phyloP scores from a whole-genome alignment of 2,329 filamentous ascomycete genomes.

The Westerdykella sp. region DNA sequence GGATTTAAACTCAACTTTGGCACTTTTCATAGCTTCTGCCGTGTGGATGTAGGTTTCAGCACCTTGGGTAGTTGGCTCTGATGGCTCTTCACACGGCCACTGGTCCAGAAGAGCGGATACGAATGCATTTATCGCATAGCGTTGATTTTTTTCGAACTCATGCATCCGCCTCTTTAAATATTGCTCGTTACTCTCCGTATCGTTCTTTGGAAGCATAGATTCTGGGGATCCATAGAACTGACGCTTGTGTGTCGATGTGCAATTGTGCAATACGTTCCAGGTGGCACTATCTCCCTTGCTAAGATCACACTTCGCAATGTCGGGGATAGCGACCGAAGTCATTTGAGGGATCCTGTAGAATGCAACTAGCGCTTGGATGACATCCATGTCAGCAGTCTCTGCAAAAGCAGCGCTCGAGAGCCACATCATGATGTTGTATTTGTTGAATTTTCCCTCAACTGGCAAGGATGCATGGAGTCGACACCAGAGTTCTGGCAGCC shows the following conservation, averaged over 20 bases:
- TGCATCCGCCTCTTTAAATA: too few relatives aligned
- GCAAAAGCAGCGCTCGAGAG: constrained; percentile 22
- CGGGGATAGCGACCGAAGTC: too few relatives aligned
- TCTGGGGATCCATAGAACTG: too few relatives aligned
- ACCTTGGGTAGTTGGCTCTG: constrained; percentile 1
- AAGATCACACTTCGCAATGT: too few relatives aligned
- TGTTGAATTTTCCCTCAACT: constrained; percentile 1
- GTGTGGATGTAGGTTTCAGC: constrained; percentile 13
- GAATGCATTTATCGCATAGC: constrained; percentile 9
- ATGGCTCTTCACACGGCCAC: constrained; percentile 13
- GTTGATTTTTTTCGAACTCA: background rate
- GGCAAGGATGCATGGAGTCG: constrained; percentile 12
- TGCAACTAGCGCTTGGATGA: constrained; percentile 18
- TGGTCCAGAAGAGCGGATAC: constrained; percentile 10
- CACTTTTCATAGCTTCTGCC: constrained; percentile 8
- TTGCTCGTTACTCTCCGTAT: too few relatives aligned
- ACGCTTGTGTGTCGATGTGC: too few relatives aligned
- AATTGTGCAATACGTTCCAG: too few relatives aligned
- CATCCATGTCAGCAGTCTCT: constrained; percentile 13
- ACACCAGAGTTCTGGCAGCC: constrained; percentile 17
- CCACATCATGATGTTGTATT: constrained; percentile 20
- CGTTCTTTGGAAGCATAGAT: background rate
- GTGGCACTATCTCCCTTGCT: too few relatives aligned
- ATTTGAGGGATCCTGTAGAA: constrained; percentile 8
- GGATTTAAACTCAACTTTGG: background rate